Evolutionary conservation across 2,329 filamentous ascomycete genomes (phyloP).

Genomic region (Fusarium lateritium): DNA sequence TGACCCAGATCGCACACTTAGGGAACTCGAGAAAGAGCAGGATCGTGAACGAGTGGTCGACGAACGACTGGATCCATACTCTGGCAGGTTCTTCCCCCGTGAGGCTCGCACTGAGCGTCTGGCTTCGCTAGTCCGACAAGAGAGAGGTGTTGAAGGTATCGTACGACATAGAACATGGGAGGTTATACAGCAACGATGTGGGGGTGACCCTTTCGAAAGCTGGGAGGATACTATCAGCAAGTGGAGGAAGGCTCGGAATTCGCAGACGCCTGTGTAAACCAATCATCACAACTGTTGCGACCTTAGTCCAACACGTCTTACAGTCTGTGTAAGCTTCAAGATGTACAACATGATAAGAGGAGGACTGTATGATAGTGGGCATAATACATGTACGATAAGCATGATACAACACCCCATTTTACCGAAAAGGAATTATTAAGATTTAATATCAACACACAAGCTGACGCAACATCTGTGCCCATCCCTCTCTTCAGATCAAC

Average conservation of each 20-base stretch:
- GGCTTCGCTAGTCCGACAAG: constrained; percentile 80
- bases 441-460: not conserved
- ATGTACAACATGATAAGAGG: constrained; percentile 26
- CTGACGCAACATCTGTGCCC: not conserved
- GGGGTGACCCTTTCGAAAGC: constrained; percentile 66
- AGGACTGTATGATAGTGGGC: constrained; percentile 25
- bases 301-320: not conserved
- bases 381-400: constrained; percentile 20
- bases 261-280: constrained; percentile 15
- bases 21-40: constrained; percentile 78
- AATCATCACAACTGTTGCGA: not conserved
- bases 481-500: not conserved
- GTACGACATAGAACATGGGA: constrained; percentile 87
- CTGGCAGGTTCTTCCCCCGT: constrained; percentile 81
- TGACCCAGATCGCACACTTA: constrained; percentile 81
- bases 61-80: constrained; percentile 94
- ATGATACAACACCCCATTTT: constrained; percentile 7
- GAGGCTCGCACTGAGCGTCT: constrained; percentile 87
- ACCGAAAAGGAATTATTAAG: not conserved
- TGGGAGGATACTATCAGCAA: constrained; percentile 77
- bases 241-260: constrained; percentile 66
- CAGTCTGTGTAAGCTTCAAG: constrained; percentile 18
- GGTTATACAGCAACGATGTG: constrained; percentile 82
- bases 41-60: constrained; percentile 83
- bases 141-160: constrained; percentile 83